Percentiles rank a stretch among this genome's conserved stretches.
Conservation (phyloP, 108 stramenopile genomes). For the Conticribra guillardii region DNA sequence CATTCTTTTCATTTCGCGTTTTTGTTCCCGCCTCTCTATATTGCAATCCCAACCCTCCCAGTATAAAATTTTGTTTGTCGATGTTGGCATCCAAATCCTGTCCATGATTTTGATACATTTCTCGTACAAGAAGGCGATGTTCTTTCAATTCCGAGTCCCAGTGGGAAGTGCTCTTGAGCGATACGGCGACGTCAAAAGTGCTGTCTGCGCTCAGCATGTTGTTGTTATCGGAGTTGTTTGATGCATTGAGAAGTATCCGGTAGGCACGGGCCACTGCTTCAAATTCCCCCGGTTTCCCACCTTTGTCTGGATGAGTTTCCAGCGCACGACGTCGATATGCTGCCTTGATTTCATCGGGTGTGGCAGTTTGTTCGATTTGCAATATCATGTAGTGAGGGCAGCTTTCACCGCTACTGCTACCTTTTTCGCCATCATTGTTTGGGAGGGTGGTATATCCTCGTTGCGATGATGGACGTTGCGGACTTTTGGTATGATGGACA, state of each 20-base stretch:
- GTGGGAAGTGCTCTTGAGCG: slow-evolving; percentile 49
- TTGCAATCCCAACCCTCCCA: slow-evolving; percentile 45
- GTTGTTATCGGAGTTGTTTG: slow-evolving; percentile 16
- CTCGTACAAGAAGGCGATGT: slow-evolving; percentile 58
- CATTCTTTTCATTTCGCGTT: slow-evolving; percentile 55
- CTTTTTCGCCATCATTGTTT: not conserved
- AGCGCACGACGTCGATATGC: slow-evolving; percentile 57
- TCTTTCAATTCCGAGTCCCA: slow-evolving; percentile 66
- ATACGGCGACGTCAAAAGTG: slow-evolving; percentile 6
- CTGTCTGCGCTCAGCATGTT: not conserved
- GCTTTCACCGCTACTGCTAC: slow-evolving; percentile 2
- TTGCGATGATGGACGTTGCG: slow-evolving; percentile 13
- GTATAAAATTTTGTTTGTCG: slow-evolving; percentile 23
- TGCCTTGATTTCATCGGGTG: slow-evolving; percentile 41
- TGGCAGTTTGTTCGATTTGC: slow-evolving; percentile 20
- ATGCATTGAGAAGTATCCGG: slow-evolving; percentile 32
- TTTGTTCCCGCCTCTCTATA: slow-evolving; percentile 55
- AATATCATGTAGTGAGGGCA: slow-evolving; percentile 57
- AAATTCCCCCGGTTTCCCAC: slow-evolving; percentile 50
- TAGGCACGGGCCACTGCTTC: slow-evolving; percentile 43
- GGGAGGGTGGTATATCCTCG: not conserved
- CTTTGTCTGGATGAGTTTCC: slow-evolving; percentile 66
- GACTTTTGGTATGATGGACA: slow-evolving; percentile 22
- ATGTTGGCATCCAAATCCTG: slow-evolving; percentile 44
- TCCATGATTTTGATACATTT: slow-evolving; percentile 59